phyloP scores from a whole-genome alignment of 495 filamentous ascomycete species.

The Aeminium ludgeri region DNA sequence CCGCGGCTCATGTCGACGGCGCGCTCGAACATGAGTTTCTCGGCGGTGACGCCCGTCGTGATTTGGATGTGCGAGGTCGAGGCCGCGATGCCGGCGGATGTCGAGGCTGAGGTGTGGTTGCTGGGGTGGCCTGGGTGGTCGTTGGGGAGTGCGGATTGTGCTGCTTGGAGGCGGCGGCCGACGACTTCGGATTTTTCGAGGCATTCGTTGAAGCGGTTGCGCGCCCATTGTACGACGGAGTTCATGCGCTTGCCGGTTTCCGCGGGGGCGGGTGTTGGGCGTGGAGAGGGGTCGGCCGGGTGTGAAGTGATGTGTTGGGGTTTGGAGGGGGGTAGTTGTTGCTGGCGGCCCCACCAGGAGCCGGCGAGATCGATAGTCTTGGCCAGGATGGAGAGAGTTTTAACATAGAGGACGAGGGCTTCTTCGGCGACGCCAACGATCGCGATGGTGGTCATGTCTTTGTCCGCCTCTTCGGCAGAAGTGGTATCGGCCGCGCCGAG shows the following conservation, averaged over 20 bases:
- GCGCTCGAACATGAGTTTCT: conserved; percentile 95
- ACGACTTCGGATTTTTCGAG: conserved; percentile 89
- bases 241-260: conserved; percentile 49
- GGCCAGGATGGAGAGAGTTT: conserved; percentile 70
- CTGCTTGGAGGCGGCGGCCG: conserved; percentile 67
- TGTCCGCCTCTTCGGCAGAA: conserved; percentile 31
- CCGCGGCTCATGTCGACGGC: conserved; percentile 90
- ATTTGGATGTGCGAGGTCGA: conserved; percentile 44
- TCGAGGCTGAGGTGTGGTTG: conserved; percentile 45
- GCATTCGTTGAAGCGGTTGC: conserved; percentile 86
- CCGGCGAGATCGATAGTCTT: conserved; percentile 96
- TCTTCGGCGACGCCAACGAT: conserved; percentile 80
- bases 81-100: conserved; percentile 29
- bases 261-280: conserved; percentile 21
- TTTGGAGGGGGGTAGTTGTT: conserved; percentile 38
- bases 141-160: conserved; percentile 64
- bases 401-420: conserved; percentile 88
- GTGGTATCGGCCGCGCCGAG: conserved; percentile 28
- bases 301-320: too few species aligned
- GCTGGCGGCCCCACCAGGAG: conserved; percentile 66
- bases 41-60: conserved; percentile 67
- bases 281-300: conserved; percentile 18
- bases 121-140: conserved; percentile 75
- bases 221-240: conserved; percentile 85
- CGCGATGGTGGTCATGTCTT: conserved; percentile 68